Conservation (phyloP, 306 rosid species). For the Glycine soja region DNA sequence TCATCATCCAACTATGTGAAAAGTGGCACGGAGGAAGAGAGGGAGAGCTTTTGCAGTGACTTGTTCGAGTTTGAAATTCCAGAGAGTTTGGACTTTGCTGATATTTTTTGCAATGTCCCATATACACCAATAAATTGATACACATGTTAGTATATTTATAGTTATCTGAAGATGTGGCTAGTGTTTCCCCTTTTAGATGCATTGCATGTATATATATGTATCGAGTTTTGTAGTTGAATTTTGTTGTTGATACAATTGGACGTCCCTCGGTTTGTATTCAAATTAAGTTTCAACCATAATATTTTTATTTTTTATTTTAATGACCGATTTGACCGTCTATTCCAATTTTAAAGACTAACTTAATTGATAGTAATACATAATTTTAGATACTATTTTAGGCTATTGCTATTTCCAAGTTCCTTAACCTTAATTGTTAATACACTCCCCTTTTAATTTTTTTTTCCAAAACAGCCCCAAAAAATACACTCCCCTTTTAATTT, state of each 20-base stretch:
- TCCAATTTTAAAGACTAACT: too few relatives aligned
- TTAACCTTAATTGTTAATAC: too few relatives aligned
- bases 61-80: constrained; percentile 78
- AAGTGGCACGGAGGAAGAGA: constrained; percentile 12
- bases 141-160: neutral
- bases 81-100: constrained; percentile 62
- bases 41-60: constrained; percentile 59
- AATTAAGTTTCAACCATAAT: neutral
- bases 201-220: neutral
- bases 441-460: too few relatives aligned
- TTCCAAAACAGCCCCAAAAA: too few relatives aligned
- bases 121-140: neutral
- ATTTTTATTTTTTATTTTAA: neutral
- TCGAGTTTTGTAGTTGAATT: neutral
- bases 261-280: neutral
- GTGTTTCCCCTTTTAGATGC: constrained; percentile 20
- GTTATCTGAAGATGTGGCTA: neutral
- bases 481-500: too few relatives aligned
- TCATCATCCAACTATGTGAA: constrained; percentile 60
- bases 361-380: too few relatives aligned
- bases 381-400: too few relatives aligned
- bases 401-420: too few relatives aligned
- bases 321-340: neutral
- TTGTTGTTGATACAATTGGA: neutral
- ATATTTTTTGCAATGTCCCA: constrained; percentile 43